These are phyloP conservation scores for Aspergillus sp. DNA, from an alignment of 2,329 filamentous ascomycete species.

Conservation along the genomic window DNA sequence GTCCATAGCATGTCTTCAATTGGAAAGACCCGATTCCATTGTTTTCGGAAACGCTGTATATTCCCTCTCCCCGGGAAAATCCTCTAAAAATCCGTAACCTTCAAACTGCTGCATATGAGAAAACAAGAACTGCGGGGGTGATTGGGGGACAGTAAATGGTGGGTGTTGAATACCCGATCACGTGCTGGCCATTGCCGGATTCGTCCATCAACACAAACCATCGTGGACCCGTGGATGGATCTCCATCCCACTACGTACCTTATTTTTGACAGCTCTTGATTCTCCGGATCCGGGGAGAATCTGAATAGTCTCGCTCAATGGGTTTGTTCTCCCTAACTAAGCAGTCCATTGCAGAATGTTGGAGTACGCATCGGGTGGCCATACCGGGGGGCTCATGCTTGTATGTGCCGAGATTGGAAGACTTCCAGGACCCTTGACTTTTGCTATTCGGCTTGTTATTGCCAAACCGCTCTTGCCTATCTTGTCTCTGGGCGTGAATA, in stretches of 20 bases:
- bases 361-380: background rate
- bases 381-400: background rate
- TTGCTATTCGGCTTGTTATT: background rate
- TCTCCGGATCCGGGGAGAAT: background rate
- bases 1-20: background rate
- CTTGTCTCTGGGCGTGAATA: background rate
- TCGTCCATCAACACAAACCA: background rate
- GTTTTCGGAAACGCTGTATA: background rate
- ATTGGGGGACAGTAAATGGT: background rate
- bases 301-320: background rate
- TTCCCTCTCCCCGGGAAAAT: background rate
- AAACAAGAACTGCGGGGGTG: background rate
- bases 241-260: background rate
- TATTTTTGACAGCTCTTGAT: background rate
- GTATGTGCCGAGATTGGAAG: background rate
- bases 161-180: background rate
- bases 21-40: background rate
- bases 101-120: background rate
- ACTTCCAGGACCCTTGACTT: background rate
- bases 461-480: background rate
- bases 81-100: background rate
- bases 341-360: background rate
- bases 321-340: background rate
- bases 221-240: no score
- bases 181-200: background rate